Base-by-base conservation (phyloP, 805 yeast species). In the Metschnikowia lunata region DNA sequence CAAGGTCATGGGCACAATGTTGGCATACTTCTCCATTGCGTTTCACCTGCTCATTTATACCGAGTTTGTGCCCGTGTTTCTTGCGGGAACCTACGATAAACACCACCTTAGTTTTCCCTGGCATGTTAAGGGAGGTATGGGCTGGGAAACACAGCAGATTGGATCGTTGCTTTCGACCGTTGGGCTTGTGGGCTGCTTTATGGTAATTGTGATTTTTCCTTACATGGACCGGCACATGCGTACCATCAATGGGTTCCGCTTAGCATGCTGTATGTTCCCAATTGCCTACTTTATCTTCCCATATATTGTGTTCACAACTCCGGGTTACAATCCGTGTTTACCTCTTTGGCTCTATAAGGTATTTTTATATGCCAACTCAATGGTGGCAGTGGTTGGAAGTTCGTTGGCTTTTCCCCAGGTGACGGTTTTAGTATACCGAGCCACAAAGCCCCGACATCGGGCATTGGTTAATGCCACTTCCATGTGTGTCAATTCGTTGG, bases 401-500 rank as follows among this genome's bases (percentile, higher is more conserved):
- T 65, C 83, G 1, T 61, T 77, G 46, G 67, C 78, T 9, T 75
- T 71, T 47, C 84, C 87, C 7, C 78, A 75, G 46, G 62, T 79
- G 26, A 58, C 77, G 48, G 63, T 80, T 18, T 63, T 82, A 43
- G 69, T 79, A 30, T 84, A 79, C 58, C 67, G 80, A 39, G 73
- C 78, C 7, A 71, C 83, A 1, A 73, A 74, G 10, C 69, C 78
- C 18, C 66, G 73, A 48, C 75, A 79, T 49, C 67, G 83, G 38
- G 84, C 83, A 1, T 71, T 77, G 52, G 71, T 82, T 44, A 82
- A 82, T 55, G 82, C 83, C 11, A 69, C 78, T 13, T 68, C 81
- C 3, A 71, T 80, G 58, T 73, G 80, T 34, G 66, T 74, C 32
- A 61, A 75, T 14, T 73, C 86, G 1, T 59, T 75, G 30, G 82